Evolutionary conservation across 2,329 filamentous ascomycete species (phyloP), one percentile per base, ranked within the genome.

Genomic region (Colletotrichum tamarilloi): DNA sequence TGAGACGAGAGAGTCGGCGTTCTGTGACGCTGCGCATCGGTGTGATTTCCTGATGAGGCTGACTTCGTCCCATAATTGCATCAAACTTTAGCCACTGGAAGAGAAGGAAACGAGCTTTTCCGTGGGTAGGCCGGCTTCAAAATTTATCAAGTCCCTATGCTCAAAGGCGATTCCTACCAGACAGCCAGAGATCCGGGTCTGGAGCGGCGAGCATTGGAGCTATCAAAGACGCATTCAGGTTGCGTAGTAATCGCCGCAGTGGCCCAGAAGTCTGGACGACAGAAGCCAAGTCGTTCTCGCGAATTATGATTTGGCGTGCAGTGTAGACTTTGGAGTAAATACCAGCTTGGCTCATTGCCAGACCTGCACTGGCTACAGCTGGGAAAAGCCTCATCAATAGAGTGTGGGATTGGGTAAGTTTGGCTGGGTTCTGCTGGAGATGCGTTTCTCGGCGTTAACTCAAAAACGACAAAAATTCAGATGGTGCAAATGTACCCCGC

Each of bases 401-500:
- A 24, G 52, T 24, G 35, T 42, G 35, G 35, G 35, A 42, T 42
- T 42, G 52, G 52, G 52, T 14, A 55, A 24, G 26, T 55, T 55
- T 28, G 6, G 22, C n/a, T 24, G 42, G 16, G 30, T n/a, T 22
- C 60, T 22, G 3, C 32, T 30, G 32, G 14, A 62, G 58, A 12
- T 42, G 35, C 32, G 26, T 28, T 59, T 38, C 66, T 64, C 67
- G 59, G 67, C 67, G 70, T 32, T 19, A 57, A 62, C 32, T 57
- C 56, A 35, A 32, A 65, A 28, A 19, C 42, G 19, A 22, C n/a
- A 14, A 22, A 55, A 11, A 57, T 26, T 59, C 55, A 35, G 58
- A 73, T 30, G 68, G 26, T 62, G 30, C 30, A 46, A 32, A 60
- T 64, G 70, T 73, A 70, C 55, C 55, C 60, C 55, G n/a, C n/a